These are phyloP conservation scores for Cryptosporidium felis DNA, from an alignment of 169 alveolate species.

Conservation along the genomic window DNA sequence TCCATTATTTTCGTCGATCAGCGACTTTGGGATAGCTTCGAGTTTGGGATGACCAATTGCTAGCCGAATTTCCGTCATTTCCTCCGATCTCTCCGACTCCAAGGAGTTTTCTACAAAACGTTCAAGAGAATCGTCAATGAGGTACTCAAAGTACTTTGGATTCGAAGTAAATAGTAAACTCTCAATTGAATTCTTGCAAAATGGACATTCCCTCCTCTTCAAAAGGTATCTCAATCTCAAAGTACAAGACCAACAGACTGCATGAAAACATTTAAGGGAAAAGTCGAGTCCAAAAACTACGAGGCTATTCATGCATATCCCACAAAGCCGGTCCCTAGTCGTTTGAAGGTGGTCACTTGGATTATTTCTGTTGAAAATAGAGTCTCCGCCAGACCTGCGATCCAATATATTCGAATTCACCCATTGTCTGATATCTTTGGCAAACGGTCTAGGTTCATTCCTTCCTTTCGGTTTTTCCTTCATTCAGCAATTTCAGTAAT, in stretches of 20 bases:
- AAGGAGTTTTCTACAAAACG: not conserved
- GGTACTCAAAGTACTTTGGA: constrained; percentile 8
- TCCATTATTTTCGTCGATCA: constrained; percentile 9
- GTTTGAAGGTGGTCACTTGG: not conserved
- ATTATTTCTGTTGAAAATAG: not conserved
- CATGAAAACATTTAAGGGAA: constrained; percentile 50
- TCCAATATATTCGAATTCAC: not conserved
- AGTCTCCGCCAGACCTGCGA: not conserved
- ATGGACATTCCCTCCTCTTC: constrained; percentile 57
- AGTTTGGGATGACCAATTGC: not conserved
- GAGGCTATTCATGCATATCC: constrained; percentile 48
- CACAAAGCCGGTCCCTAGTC: not conserved
- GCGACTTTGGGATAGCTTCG: not conserved
- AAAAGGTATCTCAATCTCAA: constrained; percentile 37
- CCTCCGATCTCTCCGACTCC: not conserved
- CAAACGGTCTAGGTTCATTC: constrained; percentile 19
- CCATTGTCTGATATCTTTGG: constrained; percentile 62
- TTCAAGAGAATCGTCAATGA: constrained; percentile 36
- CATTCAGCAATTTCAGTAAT: too few species aligned
- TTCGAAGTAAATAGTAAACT: constrained; percentile 21
- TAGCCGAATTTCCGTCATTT: not conserved
- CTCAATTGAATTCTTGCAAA: constrained; percentile 44
- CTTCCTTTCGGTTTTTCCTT: not conserved
- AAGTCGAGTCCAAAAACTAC: constrained; percentile 51
- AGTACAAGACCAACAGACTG: constrained; percentile 63